Base-by-base conservation (phyloP, 2,329 filamentous ascomycete genomes). In the Monilinia fructicola region DNA sequence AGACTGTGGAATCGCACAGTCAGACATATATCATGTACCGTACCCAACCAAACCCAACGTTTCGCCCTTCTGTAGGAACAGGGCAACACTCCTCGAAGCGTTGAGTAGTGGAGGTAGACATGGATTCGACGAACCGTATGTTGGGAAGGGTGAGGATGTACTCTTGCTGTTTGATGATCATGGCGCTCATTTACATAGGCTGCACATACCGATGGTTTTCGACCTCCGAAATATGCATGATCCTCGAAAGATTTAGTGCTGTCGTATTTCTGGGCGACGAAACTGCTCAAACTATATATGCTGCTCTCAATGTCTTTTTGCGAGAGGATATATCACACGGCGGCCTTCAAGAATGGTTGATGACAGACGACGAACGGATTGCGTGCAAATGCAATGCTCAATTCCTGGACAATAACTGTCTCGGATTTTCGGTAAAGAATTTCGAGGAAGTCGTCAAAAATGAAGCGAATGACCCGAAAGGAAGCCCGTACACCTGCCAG, bases 121-220 rank as follows among this genome's bases (percentile, higher is more conserved):
- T 72, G 78, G 78, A 14, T 79, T 78, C 67, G 78, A 79, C 67
- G 74, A 75, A 18, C 76, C 78, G 5, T 81, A 77, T 69, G 75
- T 73, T 54, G 71, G 71, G 7, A 72, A 70, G 59, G 67, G 71
- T 71, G 26, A 16, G 28, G 42, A 14, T 16, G 3, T 5, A 16
- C 28, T 35, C 23, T 40, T 48, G 1, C 26, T 16, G 2, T 5
- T n/a, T 11, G 12, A n/a, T 56, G 11, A 9, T 9, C 44, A 28
- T 44, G 14, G 5, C 40, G 54, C 52, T 59, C 23, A 56, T 16
- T 12, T 3, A 35, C 18, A 28, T 55, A 77, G 78, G 73, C 40
- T 81, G 79, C 67, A 77, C 78, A 60, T 80, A 80, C 68, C 77
- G 74, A 54, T 81, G 80, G 79, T 81, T 78, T 67, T 73, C 76